phyloP scores from a whole-genome alignment of 2,329 filamentous ascomycete species.

The Aspergillus arachidicola region DNA sequence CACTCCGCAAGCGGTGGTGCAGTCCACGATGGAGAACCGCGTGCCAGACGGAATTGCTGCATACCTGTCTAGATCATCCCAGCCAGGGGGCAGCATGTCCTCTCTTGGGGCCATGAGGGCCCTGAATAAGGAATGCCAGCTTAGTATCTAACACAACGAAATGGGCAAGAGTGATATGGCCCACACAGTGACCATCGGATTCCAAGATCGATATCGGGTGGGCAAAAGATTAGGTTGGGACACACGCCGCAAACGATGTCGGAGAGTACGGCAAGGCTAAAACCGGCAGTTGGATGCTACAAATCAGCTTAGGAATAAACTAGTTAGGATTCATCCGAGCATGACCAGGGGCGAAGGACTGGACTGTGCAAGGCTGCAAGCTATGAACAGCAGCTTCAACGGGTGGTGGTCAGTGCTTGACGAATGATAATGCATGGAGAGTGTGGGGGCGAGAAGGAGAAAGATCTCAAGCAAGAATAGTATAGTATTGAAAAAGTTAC shows the following conservation, averaged over 20 bases:
- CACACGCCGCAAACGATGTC: slow-evolving; percentile 17
- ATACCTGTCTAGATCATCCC: slow-evolving; percentile 46
- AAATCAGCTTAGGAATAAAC: slow-evolving; percentile 5
- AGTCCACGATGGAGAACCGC: not conserved
- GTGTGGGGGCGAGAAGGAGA: slow-evolving; percentile 5
- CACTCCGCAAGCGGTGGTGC: slow-evolving; percentile 1
- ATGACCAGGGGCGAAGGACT: slow-evolving; percentile 2
- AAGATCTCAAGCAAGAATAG: not conserved
- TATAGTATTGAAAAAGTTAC: not conserved
- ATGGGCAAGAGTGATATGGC: slow-evolving; percentile 3
- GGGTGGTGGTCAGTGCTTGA: slow-evolving; percentile 7
- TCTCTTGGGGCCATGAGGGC: slow-evolving; percentile 44
- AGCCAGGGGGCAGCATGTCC: slow-evolving; percentile 44
- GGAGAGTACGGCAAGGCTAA: slow-evolving; percentile 19
- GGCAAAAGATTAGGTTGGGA: slow-evolving; percentile 10
- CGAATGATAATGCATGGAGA: slow-evolving; percentile 15
- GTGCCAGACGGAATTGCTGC: slow-evolving; percentile 9
- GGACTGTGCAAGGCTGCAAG: slow-evolving; percentile 1
- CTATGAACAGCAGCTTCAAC: not conserved
- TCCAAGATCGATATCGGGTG: slow-evolving; percentile 9
- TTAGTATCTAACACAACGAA: slow-evolving; percentile 10
- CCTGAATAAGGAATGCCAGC: slow-evolving; percentile 38
- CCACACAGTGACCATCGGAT: slow-evolving; percentile 12
- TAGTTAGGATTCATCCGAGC: slow-evolving; percentile 3
- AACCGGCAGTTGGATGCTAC: slow-evolving; percentile 22